These are phyloP conservation scores for Aspergillus funiculosus DNA, from an alignment of 495 filamentous ascomycete species.

Conservation along the genomic window DNA sequence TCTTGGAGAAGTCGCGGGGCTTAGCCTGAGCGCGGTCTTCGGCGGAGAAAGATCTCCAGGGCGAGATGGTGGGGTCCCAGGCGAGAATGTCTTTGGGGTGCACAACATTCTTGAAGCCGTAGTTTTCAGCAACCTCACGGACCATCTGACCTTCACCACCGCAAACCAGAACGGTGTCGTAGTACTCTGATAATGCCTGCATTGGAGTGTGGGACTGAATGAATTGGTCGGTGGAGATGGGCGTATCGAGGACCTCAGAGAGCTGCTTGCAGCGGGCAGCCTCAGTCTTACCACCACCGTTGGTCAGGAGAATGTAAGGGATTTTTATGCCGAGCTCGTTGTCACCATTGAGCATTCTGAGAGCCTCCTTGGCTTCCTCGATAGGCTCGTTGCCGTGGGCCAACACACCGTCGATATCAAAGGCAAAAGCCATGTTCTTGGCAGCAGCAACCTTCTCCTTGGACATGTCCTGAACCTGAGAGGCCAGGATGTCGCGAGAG, in stretches of 20 bases:
- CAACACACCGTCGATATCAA: slow-evolving; percentile 89
- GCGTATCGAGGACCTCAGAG: slow-evolving; percentile 62
- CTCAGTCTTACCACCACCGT: slow-evolving; percentile 89
- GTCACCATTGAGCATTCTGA: slow-evolving; percentile 79
- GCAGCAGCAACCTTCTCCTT: slow-evolving; percentile 59
- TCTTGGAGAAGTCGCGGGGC: slow-evolving; percentile 59
- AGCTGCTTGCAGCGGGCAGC: slow-evolving; percentile 75
- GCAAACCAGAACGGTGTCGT: slow-evolving; percentile 77
- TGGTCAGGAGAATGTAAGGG: slow-evolving; percentile 90
- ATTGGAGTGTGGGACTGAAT: slow-evolving; percentile 94
- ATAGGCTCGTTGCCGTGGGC: slow-evolving; percentile 75
- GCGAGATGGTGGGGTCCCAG: slow-evolving; percentile 72
- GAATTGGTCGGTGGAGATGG: slow-evolving; percentile 79
- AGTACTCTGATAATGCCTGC: slow-evolving; percentile 77
- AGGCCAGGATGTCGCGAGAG: slow-evolving; percentile 64
- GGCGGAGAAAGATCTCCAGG: slow-evolving; percentile 68
- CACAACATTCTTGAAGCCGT: slow-evolving; percentile 83
- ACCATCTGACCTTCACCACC: slow-evolving; percentile 89
- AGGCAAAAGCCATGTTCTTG: slow-evolving; percentile 77
- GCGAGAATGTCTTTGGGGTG: slow-evolving; percentile 89
- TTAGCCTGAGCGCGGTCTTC: slow-evolving; percentile 63
- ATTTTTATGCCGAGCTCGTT: slow-evolving; percentile 82
- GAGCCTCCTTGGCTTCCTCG: slow-evolving; percentile 74
- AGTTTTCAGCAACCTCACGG: slow-evolving; percentile 74
- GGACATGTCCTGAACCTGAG: slow-evolving; percentile 66